Conservation (phyloP, 495 filamentous ascomycete genomes). For the Staphylotrichum longicolle region DNA sequence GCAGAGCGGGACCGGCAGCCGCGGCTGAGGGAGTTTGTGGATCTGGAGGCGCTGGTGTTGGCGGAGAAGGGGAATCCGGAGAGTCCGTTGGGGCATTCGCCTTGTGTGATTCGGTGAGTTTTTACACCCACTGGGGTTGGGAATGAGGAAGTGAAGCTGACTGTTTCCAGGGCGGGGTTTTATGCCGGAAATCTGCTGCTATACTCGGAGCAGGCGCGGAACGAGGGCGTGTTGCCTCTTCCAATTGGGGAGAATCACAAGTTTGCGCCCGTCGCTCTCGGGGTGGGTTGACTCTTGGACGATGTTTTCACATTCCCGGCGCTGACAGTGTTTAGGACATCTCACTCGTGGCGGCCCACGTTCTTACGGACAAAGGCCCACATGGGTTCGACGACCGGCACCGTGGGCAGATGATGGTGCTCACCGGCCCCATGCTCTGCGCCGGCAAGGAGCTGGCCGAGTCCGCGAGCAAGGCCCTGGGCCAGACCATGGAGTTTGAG, state of each 20-base stretch:
- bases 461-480: conserved; percentile 50
- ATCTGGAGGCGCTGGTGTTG: conserved; percentile 50
- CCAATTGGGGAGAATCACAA: conserved; percentile 52
- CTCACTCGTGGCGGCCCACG: conserved; percentile 51
- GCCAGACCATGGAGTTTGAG: conserved; percentile 50
- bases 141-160: neutral
- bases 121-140: neutral
- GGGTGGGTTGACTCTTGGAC: conserved; percentile 28
- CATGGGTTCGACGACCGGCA: conserved; percentile 56
- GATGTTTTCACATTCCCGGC: neutral
- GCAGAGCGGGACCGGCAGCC: conserved; percentile 53
- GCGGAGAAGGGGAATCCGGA: conserved; percentile 46
- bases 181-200: conserved; percentile 57
- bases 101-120: conserved; percentile 52
- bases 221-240: conserved; percentile 47
- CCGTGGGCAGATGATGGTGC: conserved; percentile 54
- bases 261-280: conserved; percentile 54
- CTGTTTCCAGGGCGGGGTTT: conserved; percentile 46
- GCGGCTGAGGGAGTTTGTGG: conserved; percentile 53
- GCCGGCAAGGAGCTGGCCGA: conserved; percentile 52
- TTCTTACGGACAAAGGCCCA: conserved; percentile 50
- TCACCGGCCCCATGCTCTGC: conserved; percentile 56
- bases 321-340: conserved; percentile 40
- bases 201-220: conserved; percentile 48
- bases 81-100: conserved; percentile 44